Conservation (phyloP, 1,139 yeast genomes). For the Arxiozyma slooffiae region DNA sequence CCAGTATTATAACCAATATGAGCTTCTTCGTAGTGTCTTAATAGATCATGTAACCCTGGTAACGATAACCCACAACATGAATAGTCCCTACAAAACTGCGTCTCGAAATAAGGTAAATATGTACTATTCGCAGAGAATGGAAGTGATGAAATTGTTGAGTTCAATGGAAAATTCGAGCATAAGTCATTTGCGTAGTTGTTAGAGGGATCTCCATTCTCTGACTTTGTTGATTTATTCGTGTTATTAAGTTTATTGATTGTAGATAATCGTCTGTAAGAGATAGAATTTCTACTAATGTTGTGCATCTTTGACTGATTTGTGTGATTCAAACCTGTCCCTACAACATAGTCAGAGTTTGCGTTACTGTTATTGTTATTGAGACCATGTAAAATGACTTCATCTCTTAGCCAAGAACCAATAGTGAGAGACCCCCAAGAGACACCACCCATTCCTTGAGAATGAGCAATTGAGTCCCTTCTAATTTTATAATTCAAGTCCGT, state of each 20-base stretch:
- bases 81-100: constrained; percentile 92
- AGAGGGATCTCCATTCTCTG: background rate
- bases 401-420: constrained; percentile 92
- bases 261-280: constrained; percentile 10
- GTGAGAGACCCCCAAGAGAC: constrained; percentile 96
- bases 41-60: constrained; percentile 85
- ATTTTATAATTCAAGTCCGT: constrained; percentile 6
- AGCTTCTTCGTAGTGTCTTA: constrained; percentile 93
- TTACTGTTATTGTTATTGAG: constrained; percentile 1
- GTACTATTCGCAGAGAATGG: constrained; percentile 34
- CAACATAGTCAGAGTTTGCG: no score
- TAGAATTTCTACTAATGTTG: constrained; percentile 4
- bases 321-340: background rate
- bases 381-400: constrained; percentile 53
- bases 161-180: background rate
- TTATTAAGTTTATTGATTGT: constrained; percentile 7
- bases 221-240: background rate
- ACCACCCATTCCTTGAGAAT: constrained; percentile 96
- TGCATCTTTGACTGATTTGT: background rate
- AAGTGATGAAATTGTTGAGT: no score
- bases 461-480: constrained; percentile 77
- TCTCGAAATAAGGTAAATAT: constrained; percentile 84
- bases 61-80: constrained; percentile 88
- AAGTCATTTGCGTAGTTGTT: background rate
- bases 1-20: constrained; percentile 41